These are phyloP conservation scores for Eutypa lata DNA, from an alignment of 2,329 filamentous ascomycete species.

Conservation along the genomic window DNA sequence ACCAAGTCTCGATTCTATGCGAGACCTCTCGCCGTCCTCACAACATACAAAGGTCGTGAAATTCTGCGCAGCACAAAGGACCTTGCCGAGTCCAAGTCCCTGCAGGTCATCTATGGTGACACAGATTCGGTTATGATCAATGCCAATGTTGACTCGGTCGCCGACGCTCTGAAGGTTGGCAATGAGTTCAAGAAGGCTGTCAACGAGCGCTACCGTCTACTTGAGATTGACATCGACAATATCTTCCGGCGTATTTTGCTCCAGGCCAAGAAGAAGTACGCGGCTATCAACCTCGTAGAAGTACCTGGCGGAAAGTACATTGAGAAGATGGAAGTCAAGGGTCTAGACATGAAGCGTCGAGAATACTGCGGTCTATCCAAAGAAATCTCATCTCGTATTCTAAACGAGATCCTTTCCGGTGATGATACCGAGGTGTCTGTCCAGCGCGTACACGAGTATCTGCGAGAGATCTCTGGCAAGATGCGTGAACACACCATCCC, in stretches of 20 bases:
- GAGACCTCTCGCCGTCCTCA: conserved; percentile 88
- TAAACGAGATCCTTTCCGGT: conserved; percentile 93
- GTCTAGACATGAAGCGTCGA: conserved; percentile 94
- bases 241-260: conserved; percentile 89
- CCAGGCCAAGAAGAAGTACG: conserved; percentile 99
- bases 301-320: conserved; percentile 77
- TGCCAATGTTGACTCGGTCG: conserved; percentile 90
- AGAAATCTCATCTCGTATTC: conserved; percentile 82
- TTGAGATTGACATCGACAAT: conserved; percentile 98
- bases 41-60: conserved; percentile 95
- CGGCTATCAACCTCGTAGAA: conserved; percentile 90
- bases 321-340: conserved; percentile 96
- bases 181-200: conserved; percentile 93
- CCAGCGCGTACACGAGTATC: conserved; percentile 87
- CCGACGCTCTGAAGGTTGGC: conserved; percentile 86
- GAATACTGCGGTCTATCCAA: conserved; percentile 96
- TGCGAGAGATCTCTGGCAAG: conserved; percentile 76
- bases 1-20: conserved; percentile 97
- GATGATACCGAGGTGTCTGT: conserved; percentile 88
- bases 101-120: conserved; percentile 97
- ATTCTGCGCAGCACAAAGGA: conserved; percentile 96
- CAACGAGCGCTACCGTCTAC: conserved; percentile 85
- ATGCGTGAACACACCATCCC: conserved; percentile 81
- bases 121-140: conserved; percentile 99
- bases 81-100: conserved; percentile 82